phyloP scores from a whole-genome alignment of 306 rosid genomes.

The Sindora glabra region DNA sequence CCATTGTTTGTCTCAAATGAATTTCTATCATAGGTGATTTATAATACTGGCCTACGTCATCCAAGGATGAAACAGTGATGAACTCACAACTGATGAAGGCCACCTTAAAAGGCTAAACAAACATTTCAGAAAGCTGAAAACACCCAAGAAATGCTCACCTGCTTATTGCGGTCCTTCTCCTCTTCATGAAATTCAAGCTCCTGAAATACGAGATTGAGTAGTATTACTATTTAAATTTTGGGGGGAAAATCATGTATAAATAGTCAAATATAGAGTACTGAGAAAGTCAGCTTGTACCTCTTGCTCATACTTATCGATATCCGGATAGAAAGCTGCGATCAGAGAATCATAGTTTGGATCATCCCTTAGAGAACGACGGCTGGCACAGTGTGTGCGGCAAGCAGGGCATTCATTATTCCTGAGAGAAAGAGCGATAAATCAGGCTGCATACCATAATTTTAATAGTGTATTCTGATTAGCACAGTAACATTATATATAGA shows the following conservation, averaged over 20 bases:
- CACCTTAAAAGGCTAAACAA: not conserved
- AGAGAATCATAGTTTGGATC: conserved; percentile 94
- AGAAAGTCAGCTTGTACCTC: conserved; percentile 56
- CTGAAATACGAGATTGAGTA: conserved; percentile 34
- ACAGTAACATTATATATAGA: conserved; percentile 9
- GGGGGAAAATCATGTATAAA: not conserved
- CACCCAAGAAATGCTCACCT: conserved; percentile 42
- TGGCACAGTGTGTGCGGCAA: conserved; percentile 97
- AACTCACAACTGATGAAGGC: not conserved
- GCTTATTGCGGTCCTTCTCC: conserved; percentile 87
- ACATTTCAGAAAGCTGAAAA: conserved; percentile 15
- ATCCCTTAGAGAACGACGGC: conserved; percentile 96
- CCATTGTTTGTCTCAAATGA: not conserved
- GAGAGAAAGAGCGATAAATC: conserved; percentile 24
- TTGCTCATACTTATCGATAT: conserved; percentile 84
- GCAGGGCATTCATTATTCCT: conserved; percentile 98
- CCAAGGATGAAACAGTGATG: not conserved
- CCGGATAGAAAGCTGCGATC: conserved; percentile 78
- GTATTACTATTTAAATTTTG: conserved; percentile 9
- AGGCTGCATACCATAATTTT: not conserved
- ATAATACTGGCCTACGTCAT: not conserved
- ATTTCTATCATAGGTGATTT: not conserved
- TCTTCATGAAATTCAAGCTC: conserved; percentile 92
- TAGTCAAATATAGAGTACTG: not conserved
- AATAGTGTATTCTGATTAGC: conserved; percentile 5